Percentiles rank a stretch among this genome's conserved stretches.
Conservation (phyloP, 2,329 filamentous ascomycete genomes). For the Harringtonia aguacate region DNA sequence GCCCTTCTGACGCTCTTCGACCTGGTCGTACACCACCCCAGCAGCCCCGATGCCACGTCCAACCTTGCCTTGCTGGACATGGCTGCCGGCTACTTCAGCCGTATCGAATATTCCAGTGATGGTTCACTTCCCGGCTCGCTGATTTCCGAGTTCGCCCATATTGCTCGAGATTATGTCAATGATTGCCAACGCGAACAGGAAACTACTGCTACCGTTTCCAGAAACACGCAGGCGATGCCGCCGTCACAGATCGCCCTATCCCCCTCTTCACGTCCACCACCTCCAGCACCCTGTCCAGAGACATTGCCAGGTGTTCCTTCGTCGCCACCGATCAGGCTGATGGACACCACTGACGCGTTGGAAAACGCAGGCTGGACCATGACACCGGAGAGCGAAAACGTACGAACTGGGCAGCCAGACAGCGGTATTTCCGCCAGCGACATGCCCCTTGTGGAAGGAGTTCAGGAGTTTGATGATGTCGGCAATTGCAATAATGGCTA, state of each 20-base stretch:
- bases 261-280: no score
- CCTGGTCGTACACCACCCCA: slow-evolving; percentile 25
- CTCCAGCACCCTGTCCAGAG: no score
- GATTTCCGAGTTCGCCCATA: slow-evolving; percentile 27
- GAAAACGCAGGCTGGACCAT: no score
- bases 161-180: slow-evolving; percentile 25
- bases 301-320: no score
- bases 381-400: no score
- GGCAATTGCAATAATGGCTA: background rate
- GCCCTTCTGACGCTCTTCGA: slow-evolving; percentile 30
- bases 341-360: no score
- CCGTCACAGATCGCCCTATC: no score
- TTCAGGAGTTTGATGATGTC: background rate
- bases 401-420: no score
- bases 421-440: background rate
- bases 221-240: background rate
- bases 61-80: slow-evolving; percentile 30
- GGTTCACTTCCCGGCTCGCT: slow-evolving; percentile 21
- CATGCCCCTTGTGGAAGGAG: background rate
- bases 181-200: slow-evolving; percentile 6
- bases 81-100: slow-evolving; percentile 29
- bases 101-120: slow-evolving; percentile 26
- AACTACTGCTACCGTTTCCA: background rate
- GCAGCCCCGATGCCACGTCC: slow-evolving; percentile 19
- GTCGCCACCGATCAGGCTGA: no score